Conservation (phyloP, 345 rosid genomes). For the Hirschfeldia incana region DNA sequence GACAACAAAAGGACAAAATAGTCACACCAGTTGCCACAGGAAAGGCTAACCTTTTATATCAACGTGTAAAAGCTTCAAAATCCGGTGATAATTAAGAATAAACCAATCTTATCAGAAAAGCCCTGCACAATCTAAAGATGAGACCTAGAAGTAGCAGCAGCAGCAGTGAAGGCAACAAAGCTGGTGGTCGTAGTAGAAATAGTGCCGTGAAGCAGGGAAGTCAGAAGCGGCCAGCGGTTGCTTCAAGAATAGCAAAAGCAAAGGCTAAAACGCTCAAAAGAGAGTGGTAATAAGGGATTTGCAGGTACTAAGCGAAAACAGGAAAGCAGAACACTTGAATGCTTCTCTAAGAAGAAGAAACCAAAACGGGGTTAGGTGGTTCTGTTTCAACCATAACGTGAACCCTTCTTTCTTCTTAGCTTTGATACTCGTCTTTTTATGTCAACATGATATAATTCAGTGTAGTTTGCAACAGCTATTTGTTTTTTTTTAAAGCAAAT, state of each 20-base stretch:
- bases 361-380: constrained; percentile 38
- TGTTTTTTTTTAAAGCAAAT: too few relatives aligned
- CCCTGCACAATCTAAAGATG: constrained; percentile 31
- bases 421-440: too few relatives aligned
- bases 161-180: constrained; percentile 5
- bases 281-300: constrained; percentile 44
- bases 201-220: constrained; percentile 40
- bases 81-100: constrained; percentile 50
- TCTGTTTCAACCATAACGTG: background rate
- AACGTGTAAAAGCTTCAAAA: constrained; percentile 84
- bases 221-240: constrained; percentile 80
- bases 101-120: constrained; percentile 37
- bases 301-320: constrained; percentile 73
- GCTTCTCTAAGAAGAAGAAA: constrained; percentile 57
- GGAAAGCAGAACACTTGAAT: constrained; percentile 60
- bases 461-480: too few relatives aligned
- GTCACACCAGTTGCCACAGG: constrained; percentile 47
- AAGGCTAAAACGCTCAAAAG: constrained; percentile 41
- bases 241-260: constrained; percentile 71
- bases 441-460: too few relatives aligned
- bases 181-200: constrained; percentile 18
- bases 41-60: constrained; percentile 55
- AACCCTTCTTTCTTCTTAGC: too few relatives aligned
- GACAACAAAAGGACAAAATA: constrained; percentile 39
- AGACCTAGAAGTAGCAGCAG: constrained; percentile 35